These are phyloP conservation scores for Metroxylon sagu DNA, from an alignment of 176 grass and related monocot genomes.

Conservation along the genomic window DNA sequence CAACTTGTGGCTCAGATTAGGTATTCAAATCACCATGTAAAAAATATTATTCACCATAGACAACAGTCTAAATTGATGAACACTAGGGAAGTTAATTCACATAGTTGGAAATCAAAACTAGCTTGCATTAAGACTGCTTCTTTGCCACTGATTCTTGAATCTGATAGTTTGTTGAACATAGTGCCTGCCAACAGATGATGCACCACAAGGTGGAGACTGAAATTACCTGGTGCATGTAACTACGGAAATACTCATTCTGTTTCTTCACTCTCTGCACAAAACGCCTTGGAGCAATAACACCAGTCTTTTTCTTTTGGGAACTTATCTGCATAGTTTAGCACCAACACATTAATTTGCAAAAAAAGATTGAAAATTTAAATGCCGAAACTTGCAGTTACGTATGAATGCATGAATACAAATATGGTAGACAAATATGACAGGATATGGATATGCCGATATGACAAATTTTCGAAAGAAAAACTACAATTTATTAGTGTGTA, in stretches of 20 bases:
- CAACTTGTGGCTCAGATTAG: too few species aligned
- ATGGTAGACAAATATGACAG: not conserved
- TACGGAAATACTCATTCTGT: conserved; percentile 92
- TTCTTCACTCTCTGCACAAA: conserved; percentile 99
- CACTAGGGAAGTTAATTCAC: too few species aligned
- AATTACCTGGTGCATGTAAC: conserved; percentile 98
- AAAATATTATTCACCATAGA: conserved; percentile 1
- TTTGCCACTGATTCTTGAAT: too few species aligned
- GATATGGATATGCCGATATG: too few species aligned
- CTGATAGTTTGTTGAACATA: too few species aligned
- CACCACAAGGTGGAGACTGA: not conserved
- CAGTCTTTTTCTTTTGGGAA: conserved; percentile 95
- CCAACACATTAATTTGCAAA: not conserved
- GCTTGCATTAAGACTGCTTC: too few species aligned
- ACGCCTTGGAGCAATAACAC: conserved; percentile 91
- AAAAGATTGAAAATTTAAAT: not conserved
- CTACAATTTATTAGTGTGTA: too few species aligned
- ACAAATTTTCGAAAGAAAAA: too few species aligned
- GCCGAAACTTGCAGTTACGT: not conserved
- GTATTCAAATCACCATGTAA: not conserved
- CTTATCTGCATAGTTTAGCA: conserved; percentile 55
- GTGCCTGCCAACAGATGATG: not conserved
- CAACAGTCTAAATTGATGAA: conserved; percentile 5
- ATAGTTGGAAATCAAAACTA: too few species aligned
- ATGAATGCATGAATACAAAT: not conserved